A percentile compares a stretch with the other conserved stretches of the same genome.
These are phyloP conservation scores for Colletotrichum truncatum DNA, from an alignment of 2,329 filamentous ascomycete genomes.

Conservation along the genomic window DNA sequence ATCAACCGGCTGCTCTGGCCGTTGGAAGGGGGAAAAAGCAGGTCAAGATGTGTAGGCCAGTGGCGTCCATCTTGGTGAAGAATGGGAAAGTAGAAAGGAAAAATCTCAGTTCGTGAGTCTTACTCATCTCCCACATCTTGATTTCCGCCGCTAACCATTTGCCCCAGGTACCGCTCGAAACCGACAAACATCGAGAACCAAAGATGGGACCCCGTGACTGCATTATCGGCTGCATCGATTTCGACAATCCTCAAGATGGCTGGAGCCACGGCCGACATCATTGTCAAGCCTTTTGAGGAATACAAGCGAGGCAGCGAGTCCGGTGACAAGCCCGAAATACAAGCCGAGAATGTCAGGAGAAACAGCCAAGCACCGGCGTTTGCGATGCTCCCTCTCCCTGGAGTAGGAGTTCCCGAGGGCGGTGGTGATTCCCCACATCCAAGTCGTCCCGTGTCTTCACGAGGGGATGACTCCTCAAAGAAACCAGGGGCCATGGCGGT, in stretches of 20 bases:
- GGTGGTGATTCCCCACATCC: not conserved
- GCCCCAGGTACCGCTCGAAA: conserved; percentile 9
- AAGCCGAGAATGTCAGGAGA: not conserved
- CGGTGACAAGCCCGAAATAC: not conserved
- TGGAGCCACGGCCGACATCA: conserved; percentile 21
- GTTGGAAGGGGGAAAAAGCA: conserved; percentile 33
- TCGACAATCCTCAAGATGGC: conserved; percentile 25
- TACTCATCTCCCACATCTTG: not conserved
- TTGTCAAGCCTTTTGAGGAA: conserved; percentile 19
- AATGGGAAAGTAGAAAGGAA: conserved; percentile 16
- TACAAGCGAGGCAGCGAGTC: conserved; percentile 16
- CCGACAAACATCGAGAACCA: conserved; percentile 27
- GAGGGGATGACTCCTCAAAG: not conserved
- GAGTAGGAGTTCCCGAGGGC: conserved; percentile 8
- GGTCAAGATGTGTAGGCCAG: conserved; percentile 26
- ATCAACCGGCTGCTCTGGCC: conserved; percentile 15
- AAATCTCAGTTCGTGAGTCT: conserved; percentile 12
- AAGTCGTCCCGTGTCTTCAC: not conserved
- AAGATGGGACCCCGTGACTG: conserved; percentile 30
- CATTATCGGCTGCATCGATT: conserved; percentile 29
- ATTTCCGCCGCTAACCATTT: not conserved
- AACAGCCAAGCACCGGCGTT: conserved; percentile 13
- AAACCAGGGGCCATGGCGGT: conserved; percentile 29
- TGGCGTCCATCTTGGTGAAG: conserved; percentile 20
- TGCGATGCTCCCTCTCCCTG: conserved; percentile 20